Evolutionary conservation across 2,329 filamentous ascomycete genomes (phyloP).

Genomic region (Fusarium subglutinans): DNA sequence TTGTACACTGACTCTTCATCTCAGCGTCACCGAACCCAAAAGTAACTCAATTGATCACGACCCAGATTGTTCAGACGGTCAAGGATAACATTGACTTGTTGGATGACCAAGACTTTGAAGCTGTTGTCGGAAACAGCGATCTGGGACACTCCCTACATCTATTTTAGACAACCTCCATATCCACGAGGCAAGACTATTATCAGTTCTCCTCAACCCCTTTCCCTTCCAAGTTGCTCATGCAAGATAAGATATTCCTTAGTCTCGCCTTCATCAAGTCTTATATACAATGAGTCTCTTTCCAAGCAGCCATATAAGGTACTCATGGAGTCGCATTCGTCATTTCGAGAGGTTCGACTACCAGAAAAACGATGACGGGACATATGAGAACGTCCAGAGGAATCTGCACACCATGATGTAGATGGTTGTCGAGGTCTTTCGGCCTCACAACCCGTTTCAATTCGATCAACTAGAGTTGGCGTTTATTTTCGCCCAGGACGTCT

Average conservation of each 20-base stretch:
- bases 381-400: not conserved
- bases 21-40: not conserved
- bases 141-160: not conserved
- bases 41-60: not conserved
- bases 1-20: not conserved
- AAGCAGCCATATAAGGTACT: not conserved
- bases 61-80: not conserved
- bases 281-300: not conserved
- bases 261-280: not conserved
- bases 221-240: too few relatives aligned
- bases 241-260: not conserved
- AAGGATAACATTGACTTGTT: not conserved
- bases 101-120: not conserved
- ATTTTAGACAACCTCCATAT: not conserved
- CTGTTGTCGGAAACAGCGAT: not conserved
- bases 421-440: accelerated
- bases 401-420: not conserved
- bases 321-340: not conserved
- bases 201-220: not conserved
- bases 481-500: not conserved
- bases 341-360: not conserved
- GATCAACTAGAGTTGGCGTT: accelerated
- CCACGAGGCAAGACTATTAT: not conserved
- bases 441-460: accelerated
- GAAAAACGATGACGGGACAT: accelerated